A percentile compares a stretch with the other conserved stretches of the same genome.
Conservation (phyloP, 768 basidiomycete species). For the Strobilomyces dryophilus region DNA sequence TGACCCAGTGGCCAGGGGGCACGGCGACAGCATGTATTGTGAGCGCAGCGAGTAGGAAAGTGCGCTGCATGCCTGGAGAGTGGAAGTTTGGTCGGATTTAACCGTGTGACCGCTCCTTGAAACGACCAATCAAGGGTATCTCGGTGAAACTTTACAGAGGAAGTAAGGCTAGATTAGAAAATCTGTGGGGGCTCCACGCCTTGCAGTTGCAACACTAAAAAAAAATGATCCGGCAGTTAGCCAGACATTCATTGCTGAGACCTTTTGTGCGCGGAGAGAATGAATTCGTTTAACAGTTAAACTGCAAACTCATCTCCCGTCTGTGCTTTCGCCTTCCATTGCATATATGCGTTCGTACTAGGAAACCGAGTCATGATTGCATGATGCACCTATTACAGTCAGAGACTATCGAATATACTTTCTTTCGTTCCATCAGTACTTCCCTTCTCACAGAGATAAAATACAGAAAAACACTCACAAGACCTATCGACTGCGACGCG, state of each 20-base stretch:
- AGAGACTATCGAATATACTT: neutral
- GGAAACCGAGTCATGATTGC: neutral
- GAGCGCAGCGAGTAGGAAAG: neutral
- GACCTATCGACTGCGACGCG: neutral
- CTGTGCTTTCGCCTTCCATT: neutral
- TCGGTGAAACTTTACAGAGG: too few species aligned
- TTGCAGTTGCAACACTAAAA: too few species aligned
- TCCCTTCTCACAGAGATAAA: neutral
- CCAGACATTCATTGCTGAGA: too few species aligned
- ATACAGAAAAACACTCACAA: neutral
- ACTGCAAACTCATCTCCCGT: too few species aligned
- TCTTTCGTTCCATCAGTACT: neutral
- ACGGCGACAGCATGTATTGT: neutral
- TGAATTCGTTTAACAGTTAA: too few species aligned
- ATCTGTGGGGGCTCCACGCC: too few species aligned
- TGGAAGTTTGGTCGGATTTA: too few species aligned
- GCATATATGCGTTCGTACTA: too few species aligned
- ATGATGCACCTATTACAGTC: neutral
- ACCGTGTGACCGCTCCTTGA: too few species aligned
- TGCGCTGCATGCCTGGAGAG: neutral
- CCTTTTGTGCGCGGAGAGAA: neutral
- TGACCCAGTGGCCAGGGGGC: constrained; percentile 1
- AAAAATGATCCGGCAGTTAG: too few species aligned
- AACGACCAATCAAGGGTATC: too few species aligned
- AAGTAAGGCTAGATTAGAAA: too few species aligned